These are phyloP conservation scores for Condylostoma magnum DNA, from an alignment of 169 alveolate species.

Conservation along the genomic window DNA sequence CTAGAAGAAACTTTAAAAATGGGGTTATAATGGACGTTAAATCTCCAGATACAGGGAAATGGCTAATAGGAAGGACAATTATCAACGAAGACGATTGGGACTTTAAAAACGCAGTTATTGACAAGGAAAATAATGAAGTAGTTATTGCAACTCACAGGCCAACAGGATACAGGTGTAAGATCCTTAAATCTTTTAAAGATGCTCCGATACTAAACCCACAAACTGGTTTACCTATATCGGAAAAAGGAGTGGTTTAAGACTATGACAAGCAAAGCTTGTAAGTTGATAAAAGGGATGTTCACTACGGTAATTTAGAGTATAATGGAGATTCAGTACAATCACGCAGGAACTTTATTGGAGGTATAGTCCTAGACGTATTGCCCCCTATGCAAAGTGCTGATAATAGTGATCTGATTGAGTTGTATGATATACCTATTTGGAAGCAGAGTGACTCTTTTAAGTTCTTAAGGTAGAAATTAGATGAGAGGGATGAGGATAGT, in stretches of 20 bases:
- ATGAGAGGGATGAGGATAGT: too few relatives aligned
- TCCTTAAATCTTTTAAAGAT: conserved; percentile 8
- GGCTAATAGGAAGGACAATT: conserved; percentile 16
- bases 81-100: conserved; percentile 6
- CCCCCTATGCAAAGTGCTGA: too few relatives aligned
- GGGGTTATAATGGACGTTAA: conserved; percentile 13
- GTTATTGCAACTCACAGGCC: conserved; percentile 5
- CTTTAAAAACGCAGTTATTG: conserved; percentile 8
- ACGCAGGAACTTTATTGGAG: conserved; percentile 13
- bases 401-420: too few relatives aligned
- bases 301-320: not conserved
- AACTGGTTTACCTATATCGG: not conserved
- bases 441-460: too few relatives aligned
- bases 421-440: too few relatives aligned
- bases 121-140: not conserved
- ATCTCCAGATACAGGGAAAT: not conserved
- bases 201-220: not conserved
- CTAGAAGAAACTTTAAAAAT: not conserved
- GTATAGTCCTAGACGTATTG: conserved; percentile 1
- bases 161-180: not conserved
- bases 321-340: not conserved
- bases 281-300: not conserved
- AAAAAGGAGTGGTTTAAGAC: not conserved
- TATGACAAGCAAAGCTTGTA: not conserved
- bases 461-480: too few relatives aligned